Base-by-base conservation (phyloP, 108 stramenopile species). In the Chaetoceros tenuissimus region DNA sequence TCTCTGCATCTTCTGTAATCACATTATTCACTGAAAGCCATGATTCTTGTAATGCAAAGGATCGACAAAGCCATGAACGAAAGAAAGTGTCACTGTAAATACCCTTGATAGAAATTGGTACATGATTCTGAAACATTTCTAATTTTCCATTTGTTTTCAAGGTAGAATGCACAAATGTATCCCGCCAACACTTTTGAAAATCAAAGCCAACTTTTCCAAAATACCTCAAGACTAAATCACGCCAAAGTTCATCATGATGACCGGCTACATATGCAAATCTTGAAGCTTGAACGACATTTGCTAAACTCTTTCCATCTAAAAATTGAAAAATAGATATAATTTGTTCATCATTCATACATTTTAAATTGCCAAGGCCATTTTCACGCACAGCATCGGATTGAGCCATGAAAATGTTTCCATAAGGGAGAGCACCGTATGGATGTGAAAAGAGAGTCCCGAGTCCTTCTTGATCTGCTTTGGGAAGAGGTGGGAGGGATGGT, bases 171-270 rank as follows among this genome's bases (percentile, higher is more conserved):
- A 75, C 61, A 55, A 78, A 82, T 28, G 74, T 78, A 52, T 85
- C 84, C 34, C 60, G 78, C 80, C 84, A 82, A 1, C 72, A 75
- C 28, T 63, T 58, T 28, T 31, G 8, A 40, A 40, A 40, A 40
- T 40, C 13, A 1, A 46, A 20, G n/a, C 28, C 47, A 21, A 27
- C 45, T 45, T 63, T 63, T 2, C 71, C 71, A 63, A 73, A 85
- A 40, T 53, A 29, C 53, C 80, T 55, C 43, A 89, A 62, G 0
- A 74, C 76, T 60, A 85, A 67, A 67, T 92, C 89, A 59, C 89
- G 77, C 89, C 89, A 92, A 51, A 92, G 58, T 46, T 87, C 85
- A 13, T 80, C 84, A 53, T 85, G 84, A 74, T 92, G 86, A 24
- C 80, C 79, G 1, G 75, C 75, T 1, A 83, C 89, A 59, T 92